Base-by-base conservation (phyloP, 352 stramenopile genomes). In the Globisporangium orthogonon region DNA sequence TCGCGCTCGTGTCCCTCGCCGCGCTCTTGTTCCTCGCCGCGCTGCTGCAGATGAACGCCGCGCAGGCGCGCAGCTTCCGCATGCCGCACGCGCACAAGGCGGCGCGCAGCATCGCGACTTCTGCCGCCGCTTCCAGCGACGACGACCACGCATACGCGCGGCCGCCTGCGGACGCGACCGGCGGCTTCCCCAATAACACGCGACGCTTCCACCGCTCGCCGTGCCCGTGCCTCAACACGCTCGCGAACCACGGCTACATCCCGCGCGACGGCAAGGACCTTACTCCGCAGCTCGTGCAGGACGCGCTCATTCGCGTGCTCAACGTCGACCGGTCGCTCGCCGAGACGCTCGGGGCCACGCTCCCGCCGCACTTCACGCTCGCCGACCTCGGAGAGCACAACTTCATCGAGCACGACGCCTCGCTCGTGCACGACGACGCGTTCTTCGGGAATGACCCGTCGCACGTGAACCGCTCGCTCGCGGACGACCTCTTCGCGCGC, bases 321-420 rank as follows among this genome's bases (percentile, higher is more conserved):
- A 73, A 83, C 59, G 9, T 87, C 3, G 69, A 82, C 50, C 49
- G 62, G 23, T 43, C 60, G 10, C 58, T 86, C 45, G 67, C 71
- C 4, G 40, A 74, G 23, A 63, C 50, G 39, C 66, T 89, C 28
- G 61, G 68, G 28, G 58, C 44, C 33, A 54, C 10, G 6, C 63
- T 88, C 50, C 62, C 71, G 17, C 33, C 47, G 23, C 50, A 67
- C 40, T 78, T 89, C 48, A 75, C 76, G 15, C 67, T 91, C 10
- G 64, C 74, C 0, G 73, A 86, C 46, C 60, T 91, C 7, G 56
- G 71, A 0, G 60, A 71, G n/a, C 78, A 87, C 70, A 71, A 79
- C 40, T 72, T 81, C 14, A 74, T 89, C 23, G 81, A 91, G 54
- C 80, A 90, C 58, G 78, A 91, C 50, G 78, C 82, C 18, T 91